Percentiles rank a stretch among this genome's conserved stretches.
These are phyloP conservation scores for Silene noctiflora DNA, from an alignment of 179 eudicot genomes.

Conservation along the genomic window DNA sequence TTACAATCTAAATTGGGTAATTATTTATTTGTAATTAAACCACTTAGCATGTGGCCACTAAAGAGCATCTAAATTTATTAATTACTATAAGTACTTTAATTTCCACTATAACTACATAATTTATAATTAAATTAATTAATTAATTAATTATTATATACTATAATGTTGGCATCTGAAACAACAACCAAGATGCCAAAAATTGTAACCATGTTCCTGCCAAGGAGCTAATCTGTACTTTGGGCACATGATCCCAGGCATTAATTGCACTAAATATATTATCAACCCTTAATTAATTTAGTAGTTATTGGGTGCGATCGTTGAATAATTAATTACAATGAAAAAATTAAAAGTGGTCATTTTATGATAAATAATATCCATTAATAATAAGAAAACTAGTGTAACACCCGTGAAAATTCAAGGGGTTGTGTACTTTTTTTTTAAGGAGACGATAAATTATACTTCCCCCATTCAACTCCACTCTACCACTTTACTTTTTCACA, in stretches of 20 bases:
- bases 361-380: too few relatives aligned
- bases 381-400: too few relatives aligned
- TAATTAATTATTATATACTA: not conserved
- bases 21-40: slow-evolving; percentile 14
- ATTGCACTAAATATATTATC: not conserved
- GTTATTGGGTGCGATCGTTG: too few relatives aligned
- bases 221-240: slow-evolving; percentile 19
- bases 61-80: slow-evolving; percentile 19
- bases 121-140: not conserved
- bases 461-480: too few relatives aligned
- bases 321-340: too few relatives aligned
- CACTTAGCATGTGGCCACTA: slow-evolving; percentile 39
- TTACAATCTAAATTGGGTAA: slow-evolving; percentile 22
- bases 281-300: too few relatives aligned
- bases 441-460: too few relatives aligned
- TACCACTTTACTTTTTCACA: too few relatives aligned
- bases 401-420: too few relatives aligned
- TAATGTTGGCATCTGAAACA: slow-evolving; percentile 30
- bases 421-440: too few relatives aligned
- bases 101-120: slow-evolving; percentile 14
- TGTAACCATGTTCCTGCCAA: slow-evolving; percentile 27
- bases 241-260: slow-evolving; percentile 36
- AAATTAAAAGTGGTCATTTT: too few relatives aligned
- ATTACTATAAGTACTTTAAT: slow-evolving; percentile 3
- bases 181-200: slow-evolving; percentile 26